phyloP scores from a whole-genome alignment of 805 yeast genomes.

The Cyberlindnera mrakii region DNA sequence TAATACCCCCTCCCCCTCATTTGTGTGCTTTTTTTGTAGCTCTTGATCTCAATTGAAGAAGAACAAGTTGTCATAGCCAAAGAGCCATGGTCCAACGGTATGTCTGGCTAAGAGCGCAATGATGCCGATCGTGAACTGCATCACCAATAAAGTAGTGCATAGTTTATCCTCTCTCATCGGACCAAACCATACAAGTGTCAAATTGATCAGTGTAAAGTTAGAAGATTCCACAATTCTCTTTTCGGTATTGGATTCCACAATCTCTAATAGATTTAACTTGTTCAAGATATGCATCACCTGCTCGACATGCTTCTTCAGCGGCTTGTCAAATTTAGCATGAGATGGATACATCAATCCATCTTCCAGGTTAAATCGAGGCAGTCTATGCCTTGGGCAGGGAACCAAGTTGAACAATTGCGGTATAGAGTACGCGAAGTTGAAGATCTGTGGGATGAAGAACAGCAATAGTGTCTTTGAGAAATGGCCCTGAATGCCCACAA shows the following conservation, averaged over 20 bases:
- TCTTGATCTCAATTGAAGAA: not conserved
- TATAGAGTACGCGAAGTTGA: conserved; percentile 84
- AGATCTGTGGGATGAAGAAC: conserved; percentile 84
- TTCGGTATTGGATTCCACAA: conserved; percentile 21
- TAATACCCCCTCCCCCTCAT: not conserved
- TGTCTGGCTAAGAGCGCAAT: conserved; percentile 69
- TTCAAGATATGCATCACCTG: conserved; percentile 41
- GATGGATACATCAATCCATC: conserved; percentile 79
- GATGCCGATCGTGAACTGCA: conserved; percentile 66
- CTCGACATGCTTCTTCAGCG: conserved; percentile 28
- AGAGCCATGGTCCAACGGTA: conserved; percentile 75
- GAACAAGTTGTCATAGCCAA: conserved; percentile 79
- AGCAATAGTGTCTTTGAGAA: conserved; percentile 87
- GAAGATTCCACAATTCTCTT: conserved; percentile 19
- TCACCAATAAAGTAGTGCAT: conserved; percentile 49
- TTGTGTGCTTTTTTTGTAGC: not conserved
- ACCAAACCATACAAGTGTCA: conserved; percentile 79
- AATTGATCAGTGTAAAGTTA: conserved; percentile 83
- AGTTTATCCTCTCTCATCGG: conserved; percentile 82
- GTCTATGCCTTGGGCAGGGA: conserved; percentile 93
- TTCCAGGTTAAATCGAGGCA: conserved; percentile 67
- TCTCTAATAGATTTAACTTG: conserved; percentile 41
- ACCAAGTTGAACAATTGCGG: conserved; percentile 86
- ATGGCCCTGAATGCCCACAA: conserved; percentile 93
- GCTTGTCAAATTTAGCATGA: conserved; percentile 34